Conservation (phyloP, 495 filamentous ascomycete genomes). For the Neurospora intermedia region DNA sequence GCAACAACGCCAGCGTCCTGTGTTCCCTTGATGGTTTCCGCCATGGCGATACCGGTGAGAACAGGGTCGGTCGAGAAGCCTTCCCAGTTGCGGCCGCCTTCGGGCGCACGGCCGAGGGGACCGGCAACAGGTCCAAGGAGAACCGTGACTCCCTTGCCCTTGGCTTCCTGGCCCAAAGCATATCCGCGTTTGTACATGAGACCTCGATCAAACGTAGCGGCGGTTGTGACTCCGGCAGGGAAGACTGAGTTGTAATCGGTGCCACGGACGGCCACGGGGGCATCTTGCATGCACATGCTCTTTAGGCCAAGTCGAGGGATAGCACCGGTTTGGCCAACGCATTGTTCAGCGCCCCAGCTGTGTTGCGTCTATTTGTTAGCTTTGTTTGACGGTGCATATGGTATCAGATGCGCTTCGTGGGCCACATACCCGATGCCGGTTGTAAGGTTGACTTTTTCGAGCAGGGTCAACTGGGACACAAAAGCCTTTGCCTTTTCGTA, state of each 20-base stretch:
- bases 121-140: slow-evolving; percentile 85
- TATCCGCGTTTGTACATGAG: slow-evolving; percentile 67
- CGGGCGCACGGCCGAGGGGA: slow-evolving; percentile 63
- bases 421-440: slow-evolving; percentile 64
- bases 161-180: slow-evolving; percentile 72
- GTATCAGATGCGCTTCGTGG: not conserved
- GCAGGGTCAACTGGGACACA: slow-evolving; percentile 70
- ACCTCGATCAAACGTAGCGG: slow-evolving; percentile 61
- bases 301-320: slow-evolving; percentile 70
- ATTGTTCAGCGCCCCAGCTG: slow-evolving; percentile 66
- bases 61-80: slow-evolving; percentile 67
- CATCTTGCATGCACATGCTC: slow-evolving; percentile 80
- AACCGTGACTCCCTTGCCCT: slow-evolving; percentile 74
- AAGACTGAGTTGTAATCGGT: slow-evolving; percentile 73
- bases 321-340: slow-evolving; percentile 66
- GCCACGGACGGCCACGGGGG: slow-evolving; percentile 71
- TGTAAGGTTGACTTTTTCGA: slow-evolving; percentile 89
- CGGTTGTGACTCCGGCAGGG: slow-evolving; percentile 69
- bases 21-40: slow-evolving; percentile 67
- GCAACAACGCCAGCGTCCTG: slow-evolving; percentile 75
- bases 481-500: slow-evolving; percentile 68
- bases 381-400: not conserved
- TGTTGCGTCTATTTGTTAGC: slow-evolving; percentile 12
- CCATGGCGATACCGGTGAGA: slow-evolving; percentile 62
- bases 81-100: slow-evolving; percentile 88